These are phyloP conservation scores for Tephrocybe rancida DNA, from an alignment of 768 basidiomycete genomes.

Conservation along the genomic window DNA sequence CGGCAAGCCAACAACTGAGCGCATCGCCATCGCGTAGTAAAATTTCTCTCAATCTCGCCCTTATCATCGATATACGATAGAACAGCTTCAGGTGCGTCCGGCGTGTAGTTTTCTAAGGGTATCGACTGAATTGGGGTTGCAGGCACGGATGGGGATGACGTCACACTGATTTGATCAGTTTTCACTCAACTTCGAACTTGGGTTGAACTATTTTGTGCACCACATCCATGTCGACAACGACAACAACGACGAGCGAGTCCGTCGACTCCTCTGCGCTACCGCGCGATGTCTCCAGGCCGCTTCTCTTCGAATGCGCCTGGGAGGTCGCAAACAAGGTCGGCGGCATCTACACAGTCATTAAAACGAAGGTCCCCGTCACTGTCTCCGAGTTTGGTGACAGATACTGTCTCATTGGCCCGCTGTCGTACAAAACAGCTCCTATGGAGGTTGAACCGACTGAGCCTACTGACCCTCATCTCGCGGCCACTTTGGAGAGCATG, in stretches of 20 bases:
- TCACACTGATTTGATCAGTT: conserved; percentile 11
- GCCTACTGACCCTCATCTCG: conserved; percentile 79
- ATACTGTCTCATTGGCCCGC: conserved; percentile 96
- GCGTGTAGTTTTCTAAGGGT: not conserved
- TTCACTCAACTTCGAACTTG: not conserved
- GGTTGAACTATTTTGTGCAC: conserved; percentile 1
- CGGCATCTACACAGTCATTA: conserved; percentile 99
- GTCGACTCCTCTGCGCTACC: conserved; percentile 32
- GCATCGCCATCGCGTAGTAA: too few relatives aligned
- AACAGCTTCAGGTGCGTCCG: too few relatives aligned
- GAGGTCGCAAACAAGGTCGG: conserved; percentile 99
- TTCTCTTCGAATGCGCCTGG: conserved; percentile 97
- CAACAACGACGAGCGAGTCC: conserved; percentile 27
- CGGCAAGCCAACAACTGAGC: too few relatives aligned
- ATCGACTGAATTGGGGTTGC: not conserved
- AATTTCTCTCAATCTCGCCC: too few relatives aligned
- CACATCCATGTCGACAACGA: conserved; percentile 16
- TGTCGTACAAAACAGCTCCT: conserved; percentile 96
- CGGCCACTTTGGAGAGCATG: conserved; percentile 80
- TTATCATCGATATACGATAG: too few relatives aligned
- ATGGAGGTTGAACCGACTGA: conserved; percentile 98
- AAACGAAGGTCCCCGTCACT: conserved; percentile 99
- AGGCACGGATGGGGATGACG: conserved; percentile 12
- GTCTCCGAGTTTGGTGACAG: conserved; percentile 94
- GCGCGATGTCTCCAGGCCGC: conserved; percentile 76